Conservation (phyloP, 192 early-diverging fungal species). For the Pilaira anomala region DNA sequence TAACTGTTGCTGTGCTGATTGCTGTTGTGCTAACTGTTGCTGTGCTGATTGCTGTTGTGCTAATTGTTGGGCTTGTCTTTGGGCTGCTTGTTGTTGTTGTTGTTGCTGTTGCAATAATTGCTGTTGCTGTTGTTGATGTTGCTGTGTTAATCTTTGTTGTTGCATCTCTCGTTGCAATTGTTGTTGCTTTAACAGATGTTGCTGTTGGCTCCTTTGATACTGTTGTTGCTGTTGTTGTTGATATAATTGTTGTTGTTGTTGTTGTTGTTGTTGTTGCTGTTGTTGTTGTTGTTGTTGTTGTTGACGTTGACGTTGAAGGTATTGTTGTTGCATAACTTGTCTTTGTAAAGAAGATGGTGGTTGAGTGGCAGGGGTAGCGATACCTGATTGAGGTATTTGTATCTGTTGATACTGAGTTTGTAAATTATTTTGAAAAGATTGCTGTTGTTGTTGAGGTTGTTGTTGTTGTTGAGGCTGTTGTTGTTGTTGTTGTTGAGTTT, state of each 20-base stretch:
- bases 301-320: neutral
- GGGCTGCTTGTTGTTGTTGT: neutral
- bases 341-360: neutral
- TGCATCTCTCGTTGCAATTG: neutral
- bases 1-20: neutral
- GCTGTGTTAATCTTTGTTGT: neutral
- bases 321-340: neutral
- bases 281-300: neutral
- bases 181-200: neutral
- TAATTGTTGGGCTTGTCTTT: neutral
- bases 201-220: no score
- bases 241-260: neutral
- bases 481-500: no score
- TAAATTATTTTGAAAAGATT: neutral
- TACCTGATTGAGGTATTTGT: neutral
- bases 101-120: neutral
- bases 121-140: neutral
- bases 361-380: neutral
- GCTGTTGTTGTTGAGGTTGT: neutral
- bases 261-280: neutral
- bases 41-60: conserved; percentile 1
- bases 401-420: neutral
- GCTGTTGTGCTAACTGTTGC: neutral
- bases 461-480: no score
- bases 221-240: neutral